Evolutionary conservation across 805 yeast species (phyloP).

Genomic region (Ogataea nakhonphanomensis): DNA sequence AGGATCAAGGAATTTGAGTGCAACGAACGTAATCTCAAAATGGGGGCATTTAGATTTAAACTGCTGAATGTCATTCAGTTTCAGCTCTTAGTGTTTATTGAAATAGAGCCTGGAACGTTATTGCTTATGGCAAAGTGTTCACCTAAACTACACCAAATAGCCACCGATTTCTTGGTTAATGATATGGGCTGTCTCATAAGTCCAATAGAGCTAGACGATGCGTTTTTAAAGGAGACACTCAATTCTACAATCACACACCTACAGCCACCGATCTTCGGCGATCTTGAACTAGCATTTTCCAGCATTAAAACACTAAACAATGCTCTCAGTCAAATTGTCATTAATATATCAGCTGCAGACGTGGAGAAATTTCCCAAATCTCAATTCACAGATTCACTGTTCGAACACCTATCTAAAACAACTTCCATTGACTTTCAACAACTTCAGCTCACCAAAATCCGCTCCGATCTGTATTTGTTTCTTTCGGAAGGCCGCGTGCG

Average conservation of each 20-base stretch:
- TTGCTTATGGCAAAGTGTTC: constrained; percentile 21
- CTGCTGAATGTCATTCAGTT: constrained; percentile 26
- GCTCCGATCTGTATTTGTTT: constrained; percentile 28
- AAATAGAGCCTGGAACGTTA: constrained; percentile 18
- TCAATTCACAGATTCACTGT: constrained; percentile 19
- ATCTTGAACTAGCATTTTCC: constrained; percentile 19
- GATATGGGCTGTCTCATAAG: constrained; percentile 23
- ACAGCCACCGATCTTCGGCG: constrained; percentile 11
- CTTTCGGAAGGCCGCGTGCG: constrained; percentile 29
- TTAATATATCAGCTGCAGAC: constrained; percentile 25
- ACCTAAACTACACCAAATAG: constrained; percentile 21
- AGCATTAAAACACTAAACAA: constrained; percentile 19
- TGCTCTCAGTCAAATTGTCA: constrained; percentile 21
- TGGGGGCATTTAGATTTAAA: constrained; percentile 32
- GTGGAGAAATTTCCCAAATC: constrained; percentile 16
- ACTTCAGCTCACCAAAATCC: constrained; percentile 25
- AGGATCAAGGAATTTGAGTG: constrained; percentile 21
- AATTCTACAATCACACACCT: constrained; percentile 10
- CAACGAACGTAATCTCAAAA: constrained; percentile 6
- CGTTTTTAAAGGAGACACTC: constrained; percentile 13
- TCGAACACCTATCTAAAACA: constrained; percentile 18
- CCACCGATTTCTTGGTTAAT: constrained; percentile 22
- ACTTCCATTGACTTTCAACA: constrained; percentile 30
- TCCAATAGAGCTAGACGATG: constrained; percentile 14
- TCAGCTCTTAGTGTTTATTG: constrained; percentile 28